Base-by-base conservation (phyloP, 176 grass and related monocot genomes). In the Thinopyrum elongatum region DNA sequence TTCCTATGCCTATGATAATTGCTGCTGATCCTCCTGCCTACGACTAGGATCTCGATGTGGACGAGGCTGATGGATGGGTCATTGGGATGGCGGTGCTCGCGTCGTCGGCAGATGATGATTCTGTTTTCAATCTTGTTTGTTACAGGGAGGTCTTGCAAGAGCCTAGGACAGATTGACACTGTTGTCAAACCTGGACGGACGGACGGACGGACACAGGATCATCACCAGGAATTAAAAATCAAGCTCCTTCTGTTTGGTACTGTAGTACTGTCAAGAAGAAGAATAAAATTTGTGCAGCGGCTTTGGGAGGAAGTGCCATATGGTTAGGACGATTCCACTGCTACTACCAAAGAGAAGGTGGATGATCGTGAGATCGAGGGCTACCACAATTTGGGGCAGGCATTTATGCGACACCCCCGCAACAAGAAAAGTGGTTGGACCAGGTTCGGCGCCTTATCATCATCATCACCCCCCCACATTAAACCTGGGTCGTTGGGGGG, bases 371-470 rank as follows among this genome's bases (percentile, higher is more conserved):
- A 46, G 42, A 49, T 27, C 8, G 8, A 22, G 41, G 41, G 36
- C 55, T 10, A 33, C 31, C 38, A 62, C 23, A 22, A 35, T 19
- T 75, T n/a, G 80, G 66, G 62, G 46, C 47, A 81, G 23, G 27
- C 34, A 34, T 47, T 41, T 61, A 35, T 36, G 83, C 62, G n/a
- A 21, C 26, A 27, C 42, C 44, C 53, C 25, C 51, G 55, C 85
- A 77, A 70, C 68, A 17, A 70, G 76, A 87, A 87, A 91, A 47
- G 25, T 76, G 81, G 76, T 39, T 78, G 89, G 89, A 38, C 81
- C 85, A 70, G 22, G 76, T 21, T 70, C 21, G 26, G 44, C 59
- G 31, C 89, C 76, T 68, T 58, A 58, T 58, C 73, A 79, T 80
- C 89, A 63, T 66, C 27, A 51, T 21, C 25, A 0, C 6, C 49